Evolutionary conservation across 2,329 filamentous ascomycete genomes (phyloP).

Genomic region (Trichoderma harzianum): DNA sequence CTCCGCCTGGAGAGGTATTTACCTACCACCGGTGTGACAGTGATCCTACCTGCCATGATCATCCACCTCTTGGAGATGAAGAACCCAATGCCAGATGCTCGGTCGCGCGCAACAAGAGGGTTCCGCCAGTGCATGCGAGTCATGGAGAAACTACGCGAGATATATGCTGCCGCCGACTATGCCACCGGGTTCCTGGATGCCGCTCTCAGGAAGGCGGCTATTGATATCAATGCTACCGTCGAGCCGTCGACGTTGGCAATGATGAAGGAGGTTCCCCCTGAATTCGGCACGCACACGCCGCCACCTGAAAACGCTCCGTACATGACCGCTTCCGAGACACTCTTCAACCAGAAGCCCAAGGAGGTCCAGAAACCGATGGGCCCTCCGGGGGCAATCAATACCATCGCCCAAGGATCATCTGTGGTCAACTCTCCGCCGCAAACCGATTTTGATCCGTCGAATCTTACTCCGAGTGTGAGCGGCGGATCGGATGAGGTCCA

Average conservation of each 20-base stretch:
- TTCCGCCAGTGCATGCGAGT: conserved; percentile 93
- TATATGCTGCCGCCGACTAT: conserved; percentile 92
- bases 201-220: conserved; percentile 81
- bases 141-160: conserved; percentile 80
- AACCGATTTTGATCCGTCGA: conserved; percentile 41
- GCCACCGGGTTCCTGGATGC: conserved; percentile 94
- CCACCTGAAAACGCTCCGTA: conserved; percentile 50
- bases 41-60: conserved; percentile 87
- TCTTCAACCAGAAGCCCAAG: conserved; percentile 35
- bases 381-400: conserved; percentile 39
- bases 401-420: conserved; percentile 34
- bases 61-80: conserved; percentile 93
- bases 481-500: conserved; percentile 41
- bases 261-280: conserved; percentile 36
- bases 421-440: conserved; percentile 42
- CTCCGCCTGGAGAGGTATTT: conserved; percentile 73
- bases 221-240: conserved; percentile 55
- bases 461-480: conserved; percentile 45
- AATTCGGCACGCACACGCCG: conserved; percentile 47
- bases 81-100: conserved; percentile 67
- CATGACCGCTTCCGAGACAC: conserved; percentile 40
- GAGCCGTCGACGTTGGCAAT: conserved; percentile 33
- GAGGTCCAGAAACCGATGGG: conserved; percentile 34
- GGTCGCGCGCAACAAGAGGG: conserved; percentile 70
- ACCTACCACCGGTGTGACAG: conserved; percentile 86